Evolutionary conservation across 352 stramenopile genomes (phyloP), one percentile per base, ranked within the genome.

Genomic region (Thalassiosira livingstoniorum): DNA sequence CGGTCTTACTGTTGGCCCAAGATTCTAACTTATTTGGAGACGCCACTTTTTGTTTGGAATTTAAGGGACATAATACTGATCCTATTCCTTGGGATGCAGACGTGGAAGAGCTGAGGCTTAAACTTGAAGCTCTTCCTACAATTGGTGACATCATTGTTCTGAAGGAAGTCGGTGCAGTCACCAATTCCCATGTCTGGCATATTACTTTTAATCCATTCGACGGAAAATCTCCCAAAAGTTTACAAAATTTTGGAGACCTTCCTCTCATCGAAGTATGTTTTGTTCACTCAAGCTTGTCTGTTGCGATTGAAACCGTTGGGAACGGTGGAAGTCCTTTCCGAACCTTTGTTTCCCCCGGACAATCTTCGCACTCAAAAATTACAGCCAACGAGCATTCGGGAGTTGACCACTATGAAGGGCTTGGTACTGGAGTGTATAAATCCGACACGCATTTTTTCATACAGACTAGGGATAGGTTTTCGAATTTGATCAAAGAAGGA

Each of bases 381-480:
- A 94, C 85, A 27, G 85, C 85, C 31, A 51, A 90, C 68, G 86
- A 95, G 67, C 65, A 92, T 65, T 39, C 68, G n/a, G 88, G 82
- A 27, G 73, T 91, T 3, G 60, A 67, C 39, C 82, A 93, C 62
- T 80, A 90, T 23, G 82, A 90, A 75, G 93, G 93, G 3, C 77
- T 96, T 7, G 86, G 79, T 35, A 89, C 86, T 27, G 92, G 88
- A 29, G 82, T 90, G 25, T 94, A 88, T 51, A 85, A 92, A n/a
- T 82, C 75, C 51, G 31, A 82, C 2, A 91, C 89, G 1, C 76
- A 84, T 29, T 98, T 98, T 71, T 86, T 95, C 25, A 98, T 99
- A 75, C 95, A 98, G 82, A 93, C 95, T 21, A 90, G 96, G 3
- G 97, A 99, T 74, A 70, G 91, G 0, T 96, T 97, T 72, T 93